Evolutionary conservation across 345 rosid genomes (phyloP).

Genomic region (Ceriops zippeliana): DNA sequence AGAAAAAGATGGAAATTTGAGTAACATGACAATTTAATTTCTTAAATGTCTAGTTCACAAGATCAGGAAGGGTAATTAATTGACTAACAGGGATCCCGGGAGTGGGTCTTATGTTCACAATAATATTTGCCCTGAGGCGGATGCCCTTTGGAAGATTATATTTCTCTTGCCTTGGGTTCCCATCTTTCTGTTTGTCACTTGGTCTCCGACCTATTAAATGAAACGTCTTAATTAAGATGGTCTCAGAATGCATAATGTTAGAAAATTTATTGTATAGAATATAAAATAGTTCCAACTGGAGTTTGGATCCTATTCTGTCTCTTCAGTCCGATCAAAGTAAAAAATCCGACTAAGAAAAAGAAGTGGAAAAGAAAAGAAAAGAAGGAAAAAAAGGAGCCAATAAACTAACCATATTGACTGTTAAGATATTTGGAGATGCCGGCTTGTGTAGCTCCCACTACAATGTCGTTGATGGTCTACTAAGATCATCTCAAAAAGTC

Average conservation of each 20-base stretch:
- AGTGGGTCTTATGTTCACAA: constrained; percentile 35
- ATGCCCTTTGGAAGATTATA: constrained; percentile 20
- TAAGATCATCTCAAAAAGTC: constrained; percentile 1
- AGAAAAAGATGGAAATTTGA: no score
- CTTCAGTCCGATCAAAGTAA: no score
- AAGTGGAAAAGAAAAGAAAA: background rate
- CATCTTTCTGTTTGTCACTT: constrained; percentile 22
- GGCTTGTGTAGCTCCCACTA: constrained; percentile 37
- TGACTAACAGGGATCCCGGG: constrained; percentile 32
- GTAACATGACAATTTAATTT: background rate
- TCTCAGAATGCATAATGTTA: background rate
- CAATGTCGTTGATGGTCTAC: constrained; percentile 41
- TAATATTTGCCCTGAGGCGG: constrained; percentile 33
- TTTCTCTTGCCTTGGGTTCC: constrained; percentile 12
- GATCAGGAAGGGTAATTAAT: background rate
- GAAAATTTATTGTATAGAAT: background rate
- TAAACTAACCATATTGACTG: constrained; percentile 28
- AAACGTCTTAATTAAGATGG: background rate
- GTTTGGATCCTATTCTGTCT: no score
- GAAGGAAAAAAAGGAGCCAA: no score
- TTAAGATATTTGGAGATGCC: constrained; percentile 43
- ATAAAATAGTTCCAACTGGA: no score
- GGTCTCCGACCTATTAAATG: background rate
- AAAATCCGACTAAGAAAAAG: background rate
- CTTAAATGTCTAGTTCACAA: background rate